phyloP scores from a whole-genome alignment of 129 eudicot species.

The Centella asiatica region DNA sequence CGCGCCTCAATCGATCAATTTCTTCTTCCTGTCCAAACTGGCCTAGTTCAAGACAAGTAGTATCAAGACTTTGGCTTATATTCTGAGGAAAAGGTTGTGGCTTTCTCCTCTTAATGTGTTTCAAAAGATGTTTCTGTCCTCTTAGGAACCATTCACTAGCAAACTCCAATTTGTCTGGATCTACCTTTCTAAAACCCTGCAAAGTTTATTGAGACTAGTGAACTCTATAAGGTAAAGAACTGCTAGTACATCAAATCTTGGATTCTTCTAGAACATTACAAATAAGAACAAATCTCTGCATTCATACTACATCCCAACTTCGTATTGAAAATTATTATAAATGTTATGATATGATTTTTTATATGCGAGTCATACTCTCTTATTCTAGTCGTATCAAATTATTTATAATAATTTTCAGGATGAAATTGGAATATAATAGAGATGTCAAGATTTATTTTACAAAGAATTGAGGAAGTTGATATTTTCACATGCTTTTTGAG shows the following conservation, averaged over 20 bases:
- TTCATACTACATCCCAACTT: no score
- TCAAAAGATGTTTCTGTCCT: constrained; percentile 59
- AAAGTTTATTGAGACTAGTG: constrained; percentile 6
- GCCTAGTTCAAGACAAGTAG: constrained; percentile 45
- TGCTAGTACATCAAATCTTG: neutral
- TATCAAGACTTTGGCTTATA: constrained; percentile 21
- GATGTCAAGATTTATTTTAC: no score
- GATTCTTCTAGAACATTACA: constrained; percentile 7
- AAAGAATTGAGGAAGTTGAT: no score
- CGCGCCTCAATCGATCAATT: constrained; percentile 36
- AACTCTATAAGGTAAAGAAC: constrained; percentile 1
- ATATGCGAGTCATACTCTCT: no score
- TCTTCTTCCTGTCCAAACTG: constrained; percentile 37
- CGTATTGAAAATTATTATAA: neutral
- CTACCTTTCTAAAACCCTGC: constrained; percentile 79
- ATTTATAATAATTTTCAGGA: no score
- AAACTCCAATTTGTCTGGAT: constrained; percentile 73
- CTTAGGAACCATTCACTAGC: constrained; percentile 62
- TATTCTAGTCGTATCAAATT: no score
- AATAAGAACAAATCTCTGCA: neutral
- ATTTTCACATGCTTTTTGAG: no score
- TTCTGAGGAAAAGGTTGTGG: constrained; percentile 10
- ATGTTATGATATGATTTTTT: no score
- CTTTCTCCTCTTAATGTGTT: constrained; percentile 47
- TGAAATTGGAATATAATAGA: no score